phyloP scores from a whole-genome alignment of 768 basidiomycete species.

The Amanita brunnescens region DNA sequence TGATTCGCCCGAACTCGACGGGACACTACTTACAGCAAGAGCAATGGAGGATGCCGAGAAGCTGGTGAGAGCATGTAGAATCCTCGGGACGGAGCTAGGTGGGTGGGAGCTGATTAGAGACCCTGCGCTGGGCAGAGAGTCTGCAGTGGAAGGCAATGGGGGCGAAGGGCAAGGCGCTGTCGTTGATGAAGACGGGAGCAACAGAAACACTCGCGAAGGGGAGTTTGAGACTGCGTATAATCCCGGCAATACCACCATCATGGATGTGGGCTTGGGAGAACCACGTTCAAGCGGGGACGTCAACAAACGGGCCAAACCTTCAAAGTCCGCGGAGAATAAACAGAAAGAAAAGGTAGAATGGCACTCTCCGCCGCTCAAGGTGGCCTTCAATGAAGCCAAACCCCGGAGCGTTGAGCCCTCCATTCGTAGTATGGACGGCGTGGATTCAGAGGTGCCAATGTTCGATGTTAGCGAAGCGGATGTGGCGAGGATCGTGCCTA shows the following conservation, averaged over 20 bases:
- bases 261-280: not conserved
- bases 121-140: too few species aligned
- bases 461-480: slow-evolving; percentile 69
- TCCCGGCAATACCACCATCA: slow-evolving; percentile 9
- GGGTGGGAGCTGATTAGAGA: too few species aligned
- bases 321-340: not conserved
- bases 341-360: not conserved
- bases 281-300: not conserved
- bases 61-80: slow-evolving; percentile 58
- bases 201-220: too few species aligned
- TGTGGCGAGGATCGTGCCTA: slow-evolving; percentile 62
- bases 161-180: too few species aligned
- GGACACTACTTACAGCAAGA: slow-evolving; percentile 54
- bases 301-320: not conserved
- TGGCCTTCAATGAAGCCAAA: not conserved
- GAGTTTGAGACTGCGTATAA: too few species aligned
- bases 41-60: slow-evolving; percentile 57
- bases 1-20: slow-evolving; percentile 59
- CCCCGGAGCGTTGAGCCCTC: not conserved
- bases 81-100: too few species aligned
- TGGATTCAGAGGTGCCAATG: slow-evolving; percentile 8
- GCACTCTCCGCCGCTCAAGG: not conserved
- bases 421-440: not conserved
- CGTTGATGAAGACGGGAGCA: too few species aligned
- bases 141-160: too few species aligned